A percentile compares a stretch with the other conserved stretches of the same genome.
phyloP scores from a whole-genome alignment of 2,329 filamentous ascomycete species.

The Clarireedia hainanense region DNA sequence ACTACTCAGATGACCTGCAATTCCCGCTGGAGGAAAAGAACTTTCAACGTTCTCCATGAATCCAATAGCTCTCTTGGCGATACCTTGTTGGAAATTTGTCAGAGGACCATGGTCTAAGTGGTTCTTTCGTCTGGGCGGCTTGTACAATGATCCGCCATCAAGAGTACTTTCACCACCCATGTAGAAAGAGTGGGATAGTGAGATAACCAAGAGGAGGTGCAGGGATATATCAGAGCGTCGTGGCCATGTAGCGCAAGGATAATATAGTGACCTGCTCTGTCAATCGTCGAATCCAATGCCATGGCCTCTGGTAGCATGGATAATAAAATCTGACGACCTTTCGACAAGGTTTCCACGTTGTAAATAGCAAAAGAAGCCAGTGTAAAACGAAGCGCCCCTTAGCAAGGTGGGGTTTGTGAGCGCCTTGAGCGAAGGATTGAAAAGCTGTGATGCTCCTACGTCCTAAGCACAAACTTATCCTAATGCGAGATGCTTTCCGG shows the following conservation, averaged over 20 bases:
- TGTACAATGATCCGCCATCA: neutral
- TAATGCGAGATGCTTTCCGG: constrained; percentile 2
- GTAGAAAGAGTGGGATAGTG: neutral
- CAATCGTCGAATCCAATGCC: constrained; percentile 15
- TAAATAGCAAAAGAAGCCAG: neutral
- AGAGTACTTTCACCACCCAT: neutral
- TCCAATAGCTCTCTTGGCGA: neutral
- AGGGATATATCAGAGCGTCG: neutral
- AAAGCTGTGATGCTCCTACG: constrained; percentile 7
- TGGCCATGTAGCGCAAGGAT: constrained; percentile 10
- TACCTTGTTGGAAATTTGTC: neutral
- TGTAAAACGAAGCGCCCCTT: constrained; percentile 2
- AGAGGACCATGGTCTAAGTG: neutral
- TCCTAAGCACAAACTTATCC: constrained; percentile 8
- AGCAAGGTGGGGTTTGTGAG: constrained; percentile 2
- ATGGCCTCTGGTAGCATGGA: constrained; percentile 13
- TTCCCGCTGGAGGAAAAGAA: neutral
- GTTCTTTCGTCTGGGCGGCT: neutral
- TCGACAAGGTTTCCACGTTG: constrained; percentile 16
- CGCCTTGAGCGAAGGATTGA: constrained; percentile 2
- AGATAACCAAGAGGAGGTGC: neutral
- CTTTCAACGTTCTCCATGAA: neutral
- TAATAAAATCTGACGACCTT: constrained; percentile 17
- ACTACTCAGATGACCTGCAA: neutral
- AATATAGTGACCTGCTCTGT: constrained; percentile 3